Evolutionary conservation across 371 early-diverging fungal genomes (phyloP).

Genomic region (Mortierella sp.): DNA sequence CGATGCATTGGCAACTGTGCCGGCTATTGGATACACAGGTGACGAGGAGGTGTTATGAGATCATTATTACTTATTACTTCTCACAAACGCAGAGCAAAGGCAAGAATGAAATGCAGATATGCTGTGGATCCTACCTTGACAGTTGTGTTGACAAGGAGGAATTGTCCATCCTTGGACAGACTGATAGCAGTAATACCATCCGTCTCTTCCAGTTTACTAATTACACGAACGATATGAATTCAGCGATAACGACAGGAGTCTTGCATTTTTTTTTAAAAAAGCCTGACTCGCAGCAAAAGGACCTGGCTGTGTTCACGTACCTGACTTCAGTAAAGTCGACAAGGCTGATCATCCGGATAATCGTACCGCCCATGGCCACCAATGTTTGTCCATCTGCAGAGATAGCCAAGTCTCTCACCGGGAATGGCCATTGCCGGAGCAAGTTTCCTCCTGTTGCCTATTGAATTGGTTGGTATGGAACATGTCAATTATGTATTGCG

Average conservation of each 20-base stretch:
- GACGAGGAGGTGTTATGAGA: not conserved
- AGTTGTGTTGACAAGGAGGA: conserved; percentile 82
- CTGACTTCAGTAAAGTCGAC: conserved; percentile 67
- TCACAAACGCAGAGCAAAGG: not conserved
- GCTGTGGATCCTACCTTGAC: conserved; percentile 40
- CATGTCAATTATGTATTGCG: not conserved
- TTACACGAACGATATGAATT: too few relatives aligned
- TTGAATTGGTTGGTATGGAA: not conserved
- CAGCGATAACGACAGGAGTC: too few relatives aligned
- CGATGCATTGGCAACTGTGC: conserved; percentile 30
- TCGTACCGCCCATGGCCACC: conserved; percentile 80
- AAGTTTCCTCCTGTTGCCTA: conserved; percentile 34
- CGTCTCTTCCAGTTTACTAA: conserved; percentile 75
- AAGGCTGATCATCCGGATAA: conserved; percentile 82
- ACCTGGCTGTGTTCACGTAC: conserved; percentile 39
- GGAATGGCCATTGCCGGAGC: conserved; percentile 70
- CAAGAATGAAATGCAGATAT: not conserved
- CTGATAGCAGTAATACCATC: conserved; percentile 84
- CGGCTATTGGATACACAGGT: conserved; percentile 16
- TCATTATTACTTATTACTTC: not conserved
- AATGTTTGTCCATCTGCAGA: conserved; percentile 80
- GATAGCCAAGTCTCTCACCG: conserved; percentile 90
- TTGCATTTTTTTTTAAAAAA: too few relatives aligned
- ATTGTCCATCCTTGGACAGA: conserved; percentile 79
- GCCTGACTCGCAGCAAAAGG: too few relatives aligned